Base-by-base conservation (phyloP, 352 stramenopile genomes). In the Phytophthora rubi region DNA sequence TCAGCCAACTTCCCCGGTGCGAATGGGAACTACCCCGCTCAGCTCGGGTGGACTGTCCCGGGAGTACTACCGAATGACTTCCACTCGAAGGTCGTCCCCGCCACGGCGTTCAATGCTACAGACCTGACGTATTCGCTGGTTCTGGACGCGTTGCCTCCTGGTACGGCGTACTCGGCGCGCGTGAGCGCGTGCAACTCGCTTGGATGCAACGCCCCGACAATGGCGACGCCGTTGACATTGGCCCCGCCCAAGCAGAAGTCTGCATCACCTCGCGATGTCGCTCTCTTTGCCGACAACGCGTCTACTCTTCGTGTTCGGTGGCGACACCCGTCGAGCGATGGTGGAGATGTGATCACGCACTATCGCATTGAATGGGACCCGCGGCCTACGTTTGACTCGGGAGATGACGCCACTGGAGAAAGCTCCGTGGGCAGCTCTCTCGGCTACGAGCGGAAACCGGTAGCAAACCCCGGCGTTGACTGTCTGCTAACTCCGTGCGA, bases 331-430 rank as follows among this genome's bases (percentile, higher is more conserved):
- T 32, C 76, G 2, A 97, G 92, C 62, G 87, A 98, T 66, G 97
- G 97, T 15, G 97, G 97, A 3, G 90, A 97, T 33, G 69, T 82
- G 0, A 90, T 99, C 48, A 96, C 92, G 7, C 97, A 98, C 66
- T 99, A 99, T 55, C 79, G 93, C 2, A 80, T 99, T 6, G 96
- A 99, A 75, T 99, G 97, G 97, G 97, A 99, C 64, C 69, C 76
- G 4, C 78, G 68, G 5, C 76, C 85, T 5, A 86, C 77, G n/a
- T 99, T 98, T 68, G 81, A 89, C 56, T 95, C 85, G 4, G 89
- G 84, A 0, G n/a, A 23, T n/a, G 44, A 45, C 28, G 10, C 45
- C 4, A 79, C 18, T 4, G 87, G 82, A 0, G 23, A 68, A 28
- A 64, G 32, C 13, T 78, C 54, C 0, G 76, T 84, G 48, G 82